These are phyloP conservation scores for Tuber brumale DNA, from an alignment of 495 filamentous ascomycete genomes.

Conservation along the genomic window DNA sequence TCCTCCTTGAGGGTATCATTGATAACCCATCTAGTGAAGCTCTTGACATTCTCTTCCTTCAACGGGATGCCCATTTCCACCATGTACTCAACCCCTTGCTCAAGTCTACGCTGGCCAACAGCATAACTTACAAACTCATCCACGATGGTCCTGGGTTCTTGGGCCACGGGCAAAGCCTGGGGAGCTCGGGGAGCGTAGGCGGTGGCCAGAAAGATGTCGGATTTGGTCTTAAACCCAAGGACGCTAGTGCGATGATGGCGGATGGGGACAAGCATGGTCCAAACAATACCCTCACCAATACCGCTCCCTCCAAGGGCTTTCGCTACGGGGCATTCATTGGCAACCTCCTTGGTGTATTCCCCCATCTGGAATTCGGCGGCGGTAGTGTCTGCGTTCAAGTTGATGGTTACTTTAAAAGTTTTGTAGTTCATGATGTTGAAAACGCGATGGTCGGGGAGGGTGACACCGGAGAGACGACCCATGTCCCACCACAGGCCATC, in stretches of 20 bases:
- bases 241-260: constrained; percentile 2
- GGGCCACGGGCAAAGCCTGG: not conserved
- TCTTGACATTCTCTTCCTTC: not conserved
- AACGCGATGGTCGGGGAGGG: constrained; percentile 11
- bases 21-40: constrained; percentile 17
- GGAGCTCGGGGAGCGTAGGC: not conserved
- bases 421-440: constrained; percentile 27
- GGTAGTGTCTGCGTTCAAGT: constrained; percentile 4
- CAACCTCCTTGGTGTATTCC: constrained; percentile 17
- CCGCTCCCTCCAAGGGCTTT: constrained; percentile 9
- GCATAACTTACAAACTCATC: constrained; percentile 20
- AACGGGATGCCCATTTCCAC: constrained; percentile 17
- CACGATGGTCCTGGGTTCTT: not conserved
- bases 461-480: constrained; percentile 10
- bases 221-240: constrained; percentile 22
- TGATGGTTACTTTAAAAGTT: constrained; percentile 14
- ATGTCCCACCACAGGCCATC: constrained; percentile 25
- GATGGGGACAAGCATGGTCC: constrained; percentile 23
- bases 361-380: constrained; percentile 6
- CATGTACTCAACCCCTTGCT: constrained; percentile 29
- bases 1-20: constrained; percentile 24
- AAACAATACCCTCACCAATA: constrained; percentile 23
- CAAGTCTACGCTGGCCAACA: constrained; percentile 15
- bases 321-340: constrained; percentile 16
- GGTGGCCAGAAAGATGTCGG: constrained; percentile 5